Evolutionary conservation across 805 yeast species (phyloP).

Genomic region (Yarrowia deformans): DNA sequence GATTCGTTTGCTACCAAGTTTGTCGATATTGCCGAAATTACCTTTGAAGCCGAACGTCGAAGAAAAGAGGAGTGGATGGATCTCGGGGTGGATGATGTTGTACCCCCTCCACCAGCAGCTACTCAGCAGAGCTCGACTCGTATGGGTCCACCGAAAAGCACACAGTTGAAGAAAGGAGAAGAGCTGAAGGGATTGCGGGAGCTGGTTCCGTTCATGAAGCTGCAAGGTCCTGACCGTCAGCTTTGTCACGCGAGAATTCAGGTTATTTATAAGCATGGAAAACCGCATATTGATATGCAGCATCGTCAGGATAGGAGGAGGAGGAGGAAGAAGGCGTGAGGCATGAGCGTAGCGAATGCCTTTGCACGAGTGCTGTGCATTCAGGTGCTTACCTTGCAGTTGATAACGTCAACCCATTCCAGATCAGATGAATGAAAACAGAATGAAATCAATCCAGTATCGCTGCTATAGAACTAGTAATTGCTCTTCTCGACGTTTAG

Average conservation of each 20-base stretch:
- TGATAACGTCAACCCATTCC: too few relatives aligned
- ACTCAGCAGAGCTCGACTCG: background rate
- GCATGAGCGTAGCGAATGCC: background rate
- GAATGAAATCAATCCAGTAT: too few relatives aligned
- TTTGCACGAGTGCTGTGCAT: too few relatives aligned
- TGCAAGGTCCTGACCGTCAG: conserved; percentile 21
- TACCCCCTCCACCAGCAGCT: background rate
- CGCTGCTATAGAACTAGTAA: too few relatives aligned
- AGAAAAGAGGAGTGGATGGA: conserved; percentile 24
- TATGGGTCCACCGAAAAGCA: background rate
- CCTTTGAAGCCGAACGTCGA: conserved; percentile 9
- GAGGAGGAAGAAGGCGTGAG: background rate
- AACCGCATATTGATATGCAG: conserved; percentile 30
- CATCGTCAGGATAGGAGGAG: conserved; percentile 23
- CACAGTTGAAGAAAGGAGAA: background rate
- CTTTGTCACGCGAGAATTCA: conserved; percentile 20
- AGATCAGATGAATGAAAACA: too few relatives aligned
- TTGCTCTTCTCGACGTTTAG: too few relatives aligned
- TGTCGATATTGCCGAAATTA: conserved; percentile 11
- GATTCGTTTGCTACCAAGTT: conserved; percentile 27
- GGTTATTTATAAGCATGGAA: conserved; percentile 23
- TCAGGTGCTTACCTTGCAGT: too few relatives aligned
- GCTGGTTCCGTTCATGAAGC: conserved; percentile 25
- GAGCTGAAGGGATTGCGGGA: conserved; percentile 12
- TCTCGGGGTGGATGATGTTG: background rate